Evolutionary conservation across 805 yeast genomes (phyloP).

Genomic region (Metschnikowia amazonensis): DNA sequence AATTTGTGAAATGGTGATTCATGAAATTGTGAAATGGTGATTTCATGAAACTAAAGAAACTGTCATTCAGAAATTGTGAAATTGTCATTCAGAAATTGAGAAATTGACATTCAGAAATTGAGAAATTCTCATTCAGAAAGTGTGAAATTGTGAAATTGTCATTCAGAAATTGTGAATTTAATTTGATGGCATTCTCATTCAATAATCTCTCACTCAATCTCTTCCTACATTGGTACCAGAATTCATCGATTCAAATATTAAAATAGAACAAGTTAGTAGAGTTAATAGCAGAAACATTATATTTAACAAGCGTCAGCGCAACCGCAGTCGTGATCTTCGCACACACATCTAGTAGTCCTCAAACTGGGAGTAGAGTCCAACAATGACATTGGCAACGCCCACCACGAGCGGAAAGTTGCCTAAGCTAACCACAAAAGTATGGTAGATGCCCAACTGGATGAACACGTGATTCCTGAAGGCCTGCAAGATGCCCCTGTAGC

Average conservation of each 20-base stretch:
- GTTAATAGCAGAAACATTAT: slow-evolving; percentile 4
- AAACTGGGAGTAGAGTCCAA: slow-evolving; percentile 51
- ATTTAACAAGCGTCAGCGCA: slow-evolving; percentile 4
- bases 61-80: no score
- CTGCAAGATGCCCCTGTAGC: slow-evolving; percentile 24
- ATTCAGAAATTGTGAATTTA: no score
- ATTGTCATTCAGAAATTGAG: no score
- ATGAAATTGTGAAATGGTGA: no score
- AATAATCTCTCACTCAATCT: no score
- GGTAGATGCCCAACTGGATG: slow-evolving; percentile 36
- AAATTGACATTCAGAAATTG: no score
- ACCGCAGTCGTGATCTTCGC: no score
- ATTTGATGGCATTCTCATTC: no score
- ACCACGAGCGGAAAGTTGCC: slow-evolving; percentile 47
- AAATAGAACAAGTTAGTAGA: not conserved
- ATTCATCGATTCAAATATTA: not conserved
- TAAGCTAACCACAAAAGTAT: slow-evolving; percentile 35
- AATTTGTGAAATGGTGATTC: no score
- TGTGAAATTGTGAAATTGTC: no score
- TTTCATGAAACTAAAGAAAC: no score
- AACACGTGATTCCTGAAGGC: slow-evolving; percentile 29
- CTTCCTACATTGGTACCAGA: not conserved
- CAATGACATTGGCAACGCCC: slow-evolving; percentile 42
- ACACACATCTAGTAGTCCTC: slow-evolving; percentile 33
- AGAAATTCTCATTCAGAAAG: no score